Evolutionary conservation across 1,139 yeast genomes (phyloP).

Genomic region (Hyphopichia burtonii): DNA sequence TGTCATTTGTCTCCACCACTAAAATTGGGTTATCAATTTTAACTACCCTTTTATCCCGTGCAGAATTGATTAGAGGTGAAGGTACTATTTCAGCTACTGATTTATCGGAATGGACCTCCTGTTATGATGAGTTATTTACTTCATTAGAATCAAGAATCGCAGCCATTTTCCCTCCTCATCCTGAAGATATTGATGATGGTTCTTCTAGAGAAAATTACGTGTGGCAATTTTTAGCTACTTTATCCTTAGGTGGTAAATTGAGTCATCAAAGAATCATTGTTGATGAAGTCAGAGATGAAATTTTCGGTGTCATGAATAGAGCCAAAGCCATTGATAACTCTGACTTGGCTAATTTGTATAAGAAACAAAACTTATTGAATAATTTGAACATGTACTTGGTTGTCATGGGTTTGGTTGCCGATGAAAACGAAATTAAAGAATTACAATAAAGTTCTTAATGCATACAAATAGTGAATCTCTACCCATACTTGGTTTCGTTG

Average conservation of each 20-base stretch:
- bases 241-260: slow-evolving; percentile 88
- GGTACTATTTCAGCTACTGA: slow-evolving; percentile 58
- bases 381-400: slow-evolving; percentile 91
- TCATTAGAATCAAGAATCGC: slow-evolving; percentile 77
- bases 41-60: slow-evolving; percentile 86
- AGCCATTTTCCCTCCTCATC: slow-evolving; percentile 77
- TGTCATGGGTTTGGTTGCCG: slow-evolving; percentile 95
- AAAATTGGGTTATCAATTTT: slow-evolving; percentile 84
- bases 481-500: slow-evolving; percentile 1
- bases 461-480: too few species aligned
- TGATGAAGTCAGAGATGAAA: slow-evolving; percentile 91
- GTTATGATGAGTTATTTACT: slow-evolving; percentile 81
- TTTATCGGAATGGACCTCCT: slow-evolving; percentile 71
- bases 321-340: slow-evolving; percentile 66
- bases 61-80: slow-evolving; percentile 90
- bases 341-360: slow-evolving; percentile 54
- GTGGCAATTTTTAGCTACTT: slow-evolving; percentile 96
- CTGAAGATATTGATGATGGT: slow-evolving; percentile 60
- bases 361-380: slow-evolving; percentile 64
- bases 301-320: slow-evolving; percentile 82
- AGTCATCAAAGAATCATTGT: slow-evolving; percentile 93
- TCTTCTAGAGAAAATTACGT: slow-evolving; percentile 64
- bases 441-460: too few species aligned
- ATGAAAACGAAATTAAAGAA: slow-evolving; percentile 60
- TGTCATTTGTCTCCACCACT: slow-evolving; percentile 74